Conservation (phyloP, 2,329 filamentous ascomycete genomes). For the Exserohilum turcica region DNA sequence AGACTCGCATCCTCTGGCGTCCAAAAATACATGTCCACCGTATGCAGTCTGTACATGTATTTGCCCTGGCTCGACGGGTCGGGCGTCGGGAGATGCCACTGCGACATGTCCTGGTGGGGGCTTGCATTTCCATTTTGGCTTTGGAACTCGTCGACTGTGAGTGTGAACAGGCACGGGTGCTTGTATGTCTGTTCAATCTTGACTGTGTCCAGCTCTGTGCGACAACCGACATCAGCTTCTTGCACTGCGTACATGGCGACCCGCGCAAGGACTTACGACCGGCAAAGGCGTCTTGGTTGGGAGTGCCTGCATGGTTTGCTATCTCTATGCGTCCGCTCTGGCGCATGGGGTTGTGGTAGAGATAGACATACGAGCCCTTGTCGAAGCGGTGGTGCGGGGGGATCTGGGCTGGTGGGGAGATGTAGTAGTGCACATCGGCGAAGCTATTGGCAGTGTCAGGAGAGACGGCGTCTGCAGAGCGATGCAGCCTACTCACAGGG, state of each 20-base stretch:
- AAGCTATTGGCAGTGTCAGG: conserved; percentile 59
- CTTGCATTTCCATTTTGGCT: conserved; percentile 44
- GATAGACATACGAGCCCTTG: conserved; percentile 78
- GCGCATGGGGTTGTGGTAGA: conserved; percentile 74
- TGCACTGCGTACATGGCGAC: background rate
- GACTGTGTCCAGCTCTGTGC: conserved; percentile 67
- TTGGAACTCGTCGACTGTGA: conserved; percentile 61
- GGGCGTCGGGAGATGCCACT: conserved; percentile 78
- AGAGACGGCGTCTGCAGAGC: background rate
- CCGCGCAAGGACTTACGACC: conserved; percentile 64
- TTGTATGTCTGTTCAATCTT: conserved; percentile 73
- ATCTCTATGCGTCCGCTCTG: conserved; percentile 74
- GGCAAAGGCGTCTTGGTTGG: conserved; percentile 79
- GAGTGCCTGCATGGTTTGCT: conserved; percentile 73
- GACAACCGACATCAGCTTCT: conserved; percentile 25
- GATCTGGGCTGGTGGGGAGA: conserved; percentile 67
- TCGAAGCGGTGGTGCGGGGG: conserved; percentile 82
- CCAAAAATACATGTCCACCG: conserved; percentile 80
- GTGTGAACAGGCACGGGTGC: conserved; percentile 71
- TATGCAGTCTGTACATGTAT: conserved; percentile 78
- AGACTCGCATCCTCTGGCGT: conserved; percentile 71
- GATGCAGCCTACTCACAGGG: conserved; percentile 50
- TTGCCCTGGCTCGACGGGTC: conserved; percentile 75
- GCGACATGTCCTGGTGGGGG: conserved; percentile 54
- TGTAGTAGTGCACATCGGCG: conserved; percentile 79